Percentiles rank a stretch among this genome's conserved stretches.
These are phyloP conservation scores for Rhodosporidiobolus odoratus DNA, from an alignment of 768 basidiomycete genomes.

Conservation along the genomic window DNA sequence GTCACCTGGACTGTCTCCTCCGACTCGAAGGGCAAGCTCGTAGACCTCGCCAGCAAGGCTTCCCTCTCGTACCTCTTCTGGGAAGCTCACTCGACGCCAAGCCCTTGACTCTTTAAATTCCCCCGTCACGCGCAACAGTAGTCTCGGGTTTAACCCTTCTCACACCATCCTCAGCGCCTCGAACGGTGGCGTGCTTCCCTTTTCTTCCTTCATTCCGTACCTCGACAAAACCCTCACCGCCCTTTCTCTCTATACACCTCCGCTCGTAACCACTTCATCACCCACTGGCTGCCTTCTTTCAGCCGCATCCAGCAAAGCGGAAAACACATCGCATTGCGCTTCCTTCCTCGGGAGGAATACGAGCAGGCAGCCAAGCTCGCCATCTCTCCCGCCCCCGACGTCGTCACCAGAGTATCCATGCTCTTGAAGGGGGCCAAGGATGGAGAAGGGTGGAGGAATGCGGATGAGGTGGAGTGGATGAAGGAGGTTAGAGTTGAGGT, in stretches of 20 bases:
- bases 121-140: slow-evolving; percentile 42
- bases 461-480: slow-evolving; percentile 6
- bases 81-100: slow-evolving; percentile 40
- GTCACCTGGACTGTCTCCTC: slow-evolving; percentile 47
- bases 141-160: slow-evolving; percentile 22
- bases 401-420: slow-evolving; percentile 42
- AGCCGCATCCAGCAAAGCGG: slow-evolving; percentile 44
- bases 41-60: slow-evolving; percentile 43
- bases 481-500: background rate
- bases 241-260: slow-evolving; percentile 50
- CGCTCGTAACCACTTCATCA: slow-evolving; percentile 53
- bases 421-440: slow-evolving; percentile 1
- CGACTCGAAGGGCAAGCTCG: slow-evolving; percentile 44
- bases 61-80: slow-evolving; percentile 49
- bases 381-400: slow-evolving; percentile 50
- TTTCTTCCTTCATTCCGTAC: slow-evolving; percentile 46
- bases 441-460: background rate
- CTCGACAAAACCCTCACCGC: slow-evolving; percentile 46
- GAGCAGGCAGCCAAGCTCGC: slow-evolving; percentile 49
- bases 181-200: slow-evolving; percentile 46
- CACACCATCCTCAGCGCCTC: background rate
- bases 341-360: slow-evolving; percentile 52
- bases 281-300: slow-evolving; percentile 54
- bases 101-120: background rate
- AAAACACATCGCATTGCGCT: slow-evolving; percentile 51